Conservation (phyloP, 208 protist species). For the Kentomonas sorsogonicus region DNA sequence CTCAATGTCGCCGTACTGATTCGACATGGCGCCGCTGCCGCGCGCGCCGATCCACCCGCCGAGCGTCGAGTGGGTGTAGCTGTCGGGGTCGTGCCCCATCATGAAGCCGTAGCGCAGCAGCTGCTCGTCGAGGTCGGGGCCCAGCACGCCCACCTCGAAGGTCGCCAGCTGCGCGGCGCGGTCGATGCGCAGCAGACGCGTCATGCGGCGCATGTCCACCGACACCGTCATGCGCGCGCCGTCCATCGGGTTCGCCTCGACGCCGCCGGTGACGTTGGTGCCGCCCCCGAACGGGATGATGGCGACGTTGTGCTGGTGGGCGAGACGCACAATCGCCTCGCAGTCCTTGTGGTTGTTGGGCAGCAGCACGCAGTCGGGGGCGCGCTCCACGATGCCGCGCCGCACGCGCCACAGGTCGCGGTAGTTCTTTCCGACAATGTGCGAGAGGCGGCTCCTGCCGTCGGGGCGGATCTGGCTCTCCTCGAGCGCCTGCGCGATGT, state of each 20-base stretch:
- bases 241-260: constrained; percentile 86
- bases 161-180: constrained; percentile 75
- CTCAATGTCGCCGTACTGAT: constrained; percentile 93
- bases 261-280: constrained; percentile 90
- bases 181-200: constrained; percentile 82
- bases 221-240: constrained; percentile 85
- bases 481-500: constrained; percentile 42
- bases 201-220: constrained; percentile 92
- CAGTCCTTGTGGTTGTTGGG: constrained; percentile 87
- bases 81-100: constrained; percentile 92
- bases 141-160: constrained; percentile 89
- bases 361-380: constrained; percentile 88
- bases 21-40: constrained; percentile 93
- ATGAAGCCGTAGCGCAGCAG: constrained; percentile 85
- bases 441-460: constrained; percentile 67
- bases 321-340: constrained; percentile 72
- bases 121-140: constrained; percentile 86
- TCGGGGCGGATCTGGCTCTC: constrained; percentile 68
- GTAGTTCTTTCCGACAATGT: constrained; percentile 92
- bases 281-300: constrained; percentile 93
- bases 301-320: constrained; percentile 88
- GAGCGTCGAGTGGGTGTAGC: constrained; percentile 90
- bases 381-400: constrained; percentile 77
- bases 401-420: constrained; percentile 89
- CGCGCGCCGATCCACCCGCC: constrained; percentile 94